These are phyloP conservation scores for Penicillium sp. DNA, from an alignment of 2,329 filamentous ascomycete species.

Conservation along the genomic window DNA sequence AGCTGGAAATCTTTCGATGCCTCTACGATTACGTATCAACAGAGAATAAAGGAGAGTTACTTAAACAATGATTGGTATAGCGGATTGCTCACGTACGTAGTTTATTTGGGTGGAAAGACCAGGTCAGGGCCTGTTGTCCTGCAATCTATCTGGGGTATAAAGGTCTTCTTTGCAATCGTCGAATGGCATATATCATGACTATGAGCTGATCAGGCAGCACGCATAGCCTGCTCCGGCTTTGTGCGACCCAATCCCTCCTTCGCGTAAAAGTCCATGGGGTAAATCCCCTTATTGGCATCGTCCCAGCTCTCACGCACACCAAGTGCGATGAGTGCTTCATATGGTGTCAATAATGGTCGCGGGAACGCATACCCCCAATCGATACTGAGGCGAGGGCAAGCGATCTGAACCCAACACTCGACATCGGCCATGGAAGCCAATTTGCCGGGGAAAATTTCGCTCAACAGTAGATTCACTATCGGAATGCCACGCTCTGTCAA, in stretches of 20 bases:
- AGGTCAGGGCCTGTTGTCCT: conserved; percentile 16
- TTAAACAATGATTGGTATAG: neutral
- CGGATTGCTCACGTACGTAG: neutral
- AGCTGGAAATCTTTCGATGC: too few species aligned
- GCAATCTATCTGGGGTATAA: conserved; percentile 14
- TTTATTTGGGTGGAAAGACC: neutral
- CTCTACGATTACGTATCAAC: too few species aligned
- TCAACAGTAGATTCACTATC: conserved; percentile 78
- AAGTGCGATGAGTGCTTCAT: conserved; percentile 89
- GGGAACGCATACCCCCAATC: conserved; percentile 98
- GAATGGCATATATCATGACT: neutral
- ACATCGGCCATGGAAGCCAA: conserved; percentile 89
- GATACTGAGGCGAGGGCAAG: conserved; percentile 92
- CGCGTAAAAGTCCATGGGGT: conserved; percentile 98
- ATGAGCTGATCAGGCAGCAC: conserved; percentile 13
- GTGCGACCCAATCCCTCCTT: conserved; percentile 85
- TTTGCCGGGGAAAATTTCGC: conserved; percentile 95
- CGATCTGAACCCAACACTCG: conserved; percentile 97
- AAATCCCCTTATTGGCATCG: conserved; percentile 58
- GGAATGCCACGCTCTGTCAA: conserved; percentile 68
- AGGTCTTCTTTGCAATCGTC: neutral
- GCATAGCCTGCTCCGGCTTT: conserved; percentile 41
- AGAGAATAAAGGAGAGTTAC: too few species aligned
- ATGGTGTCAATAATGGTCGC: conserved; percentile 81
- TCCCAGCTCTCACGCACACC: conserved; percentile 73